A percentile compares a stretch with the other conserved stretches of the same genome.
Conservation (phyloP, 176 grass and related monocot genomes). For the Calamus simplicifolius region DNA sequence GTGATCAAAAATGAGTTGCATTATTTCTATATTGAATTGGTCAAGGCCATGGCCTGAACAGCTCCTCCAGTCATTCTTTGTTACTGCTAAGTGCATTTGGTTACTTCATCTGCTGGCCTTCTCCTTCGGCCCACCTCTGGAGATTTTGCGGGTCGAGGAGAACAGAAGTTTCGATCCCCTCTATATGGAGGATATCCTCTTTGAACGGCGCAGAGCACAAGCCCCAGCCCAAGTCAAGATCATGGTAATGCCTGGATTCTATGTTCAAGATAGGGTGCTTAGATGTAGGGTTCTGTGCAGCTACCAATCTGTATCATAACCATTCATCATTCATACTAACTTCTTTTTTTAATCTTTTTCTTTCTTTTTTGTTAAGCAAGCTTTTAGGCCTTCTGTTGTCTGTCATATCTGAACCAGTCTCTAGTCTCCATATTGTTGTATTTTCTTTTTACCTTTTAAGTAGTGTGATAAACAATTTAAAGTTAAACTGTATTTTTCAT, state of each 20-base stretch:
- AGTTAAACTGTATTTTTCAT: no score
- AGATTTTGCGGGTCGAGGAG: slow-evolving; percentile 60
- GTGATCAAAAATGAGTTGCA: slow-evolving; percentile 91
- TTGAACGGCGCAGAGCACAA: slow-evolving; percentile 31
- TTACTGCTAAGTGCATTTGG: slow-evolving; percentile 90
- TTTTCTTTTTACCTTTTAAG: no score
- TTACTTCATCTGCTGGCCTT: slow-evolving; percentile 86
- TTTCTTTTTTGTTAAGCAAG: no score
- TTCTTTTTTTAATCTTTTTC: no score
- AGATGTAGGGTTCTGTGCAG: slow-evolving; percentile 79
- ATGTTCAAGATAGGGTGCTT: slow-evolving; percentile 62
- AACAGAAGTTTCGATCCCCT: slow-evolving; percentile 40
- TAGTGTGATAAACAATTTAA: no score
- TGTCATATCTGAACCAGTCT: no score
- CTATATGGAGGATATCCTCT: slow-evolving; percentile 87
- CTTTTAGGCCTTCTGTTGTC: no score
- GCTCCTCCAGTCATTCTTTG: slow-evolving; percentile 89
- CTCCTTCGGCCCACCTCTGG: slow-evolving; percentile 68
- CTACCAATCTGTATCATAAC: slow-evolving; percentile 9
- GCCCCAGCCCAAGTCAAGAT: slow-evolving; percentile 43
- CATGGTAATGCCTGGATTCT: slow-evolving; percentile 91
- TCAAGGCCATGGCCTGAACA: slow-evolving; percentile 79
- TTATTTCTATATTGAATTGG: slow-evolving; percentile 75
- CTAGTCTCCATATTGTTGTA: no score
- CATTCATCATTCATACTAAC: no score